Evolutionary conservation across 1,284 basidiomycete species (phyloP).

Genomic region (Coniophora puteana): DNA sequence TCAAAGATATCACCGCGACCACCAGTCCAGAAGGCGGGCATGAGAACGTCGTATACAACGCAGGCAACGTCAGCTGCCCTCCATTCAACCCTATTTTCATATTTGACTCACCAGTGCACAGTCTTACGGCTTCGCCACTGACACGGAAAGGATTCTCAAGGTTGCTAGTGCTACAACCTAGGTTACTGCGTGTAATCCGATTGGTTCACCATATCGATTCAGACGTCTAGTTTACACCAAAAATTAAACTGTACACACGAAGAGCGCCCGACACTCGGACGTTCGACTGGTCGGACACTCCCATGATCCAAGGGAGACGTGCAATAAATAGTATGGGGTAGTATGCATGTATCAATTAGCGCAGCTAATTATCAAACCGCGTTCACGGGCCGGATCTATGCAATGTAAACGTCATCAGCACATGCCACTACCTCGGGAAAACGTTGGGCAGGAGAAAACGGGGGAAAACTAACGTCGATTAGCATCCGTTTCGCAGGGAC

Average conservation of each 20-base stretch:
- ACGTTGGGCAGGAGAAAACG: too few species aligned
- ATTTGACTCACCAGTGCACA: slow-evolving; percentile 20
- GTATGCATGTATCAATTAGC: too few species aligned
- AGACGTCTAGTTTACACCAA: too few species aligned
- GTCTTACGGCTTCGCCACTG: slow-evolving; percentile 61
- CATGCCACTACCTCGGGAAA: too few species aligned
- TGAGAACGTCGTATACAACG: slow-evolving; percentile 57
- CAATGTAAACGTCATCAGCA: too few species aligned
- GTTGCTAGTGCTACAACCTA: slow-evolving; percentile 14
- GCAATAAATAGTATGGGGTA: too few species aligned
- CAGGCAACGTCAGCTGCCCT: slow-evolving; percentile 40
- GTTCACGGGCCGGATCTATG: too few species aligned
- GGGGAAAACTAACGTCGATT: slow-evolving; percentile 32
- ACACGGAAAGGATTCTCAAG: slow-evolving; percentile 38
- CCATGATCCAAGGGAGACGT: too few species aligned
- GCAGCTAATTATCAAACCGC: too few species aligned
- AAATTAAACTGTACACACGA: too few species aligned
- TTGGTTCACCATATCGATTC: neutral
- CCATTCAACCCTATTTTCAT: slow-evolving; percentile 1
- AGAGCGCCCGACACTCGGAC: too few species aligned
- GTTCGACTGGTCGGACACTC: too few species aligned
- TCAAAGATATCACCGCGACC: slow-evolving; percentile 58
- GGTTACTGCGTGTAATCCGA: slow-evolving; percentile 2
- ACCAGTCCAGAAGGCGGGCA: slow-evolving; percentile 57
- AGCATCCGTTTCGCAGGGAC: slow-evolving; percentile 31